Evolutionary conservation across 768 basidiomycete genomes (phyloP).

Genomic region (Auriculariales sp.): DNA sequence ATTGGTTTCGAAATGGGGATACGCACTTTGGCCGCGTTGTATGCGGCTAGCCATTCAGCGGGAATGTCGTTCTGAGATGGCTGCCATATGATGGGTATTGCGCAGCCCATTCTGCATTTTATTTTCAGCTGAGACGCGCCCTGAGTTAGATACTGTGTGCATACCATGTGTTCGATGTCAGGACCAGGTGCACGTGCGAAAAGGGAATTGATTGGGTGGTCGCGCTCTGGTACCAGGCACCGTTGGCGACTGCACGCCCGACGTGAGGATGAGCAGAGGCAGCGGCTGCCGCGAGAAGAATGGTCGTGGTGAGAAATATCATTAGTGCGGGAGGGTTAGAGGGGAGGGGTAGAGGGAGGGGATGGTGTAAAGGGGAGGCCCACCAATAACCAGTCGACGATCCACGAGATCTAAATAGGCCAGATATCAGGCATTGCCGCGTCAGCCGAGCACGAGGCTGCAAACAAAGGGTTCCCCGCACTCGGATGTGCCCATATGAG

Average conservation of each 20-base stretch:
- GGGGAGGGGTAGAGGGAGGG: no score
- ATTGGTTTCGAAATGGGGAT: constrained; percentile 32
- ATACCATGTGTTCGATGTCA: constrained; percentile 38
- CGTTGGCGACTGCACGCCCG: no score
- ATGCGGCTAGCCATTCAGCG: not conserved
- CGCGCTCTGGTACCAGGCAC: constrained; percentile 46
- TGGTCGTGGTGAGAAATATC: no score
- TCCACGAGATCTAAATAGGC: no score
- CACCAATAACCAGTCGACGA: no score
- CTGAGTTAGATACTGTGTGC: constrained; percentile 22
- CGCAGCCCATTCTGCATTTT: not conserved
- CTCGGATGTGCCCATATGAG: no score
- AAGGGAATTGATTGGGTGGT: constrained; percentile 45
- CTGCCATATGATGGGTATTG: constrained; percentile 1
- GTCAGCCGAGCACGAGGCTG: no score
- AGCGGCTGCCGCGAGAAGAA: constrained; percentile 8
- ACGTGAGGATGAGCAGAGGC: constrained; percentile 20
- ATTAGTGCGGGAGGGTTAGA: no score
- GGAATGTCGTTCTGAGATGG: not conserved
- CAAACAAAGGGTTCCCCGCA: no score
- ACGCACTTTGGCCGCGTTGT: constrained; percentile 16
- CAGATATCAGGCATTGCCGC: no score
- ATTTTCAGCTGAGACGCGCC: not conserved
- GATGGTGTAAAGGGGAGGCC: no score
- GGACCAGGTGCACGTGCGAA: constrained; percentile 38